phyloP scores from a whole-genome alignment of 78 protist genomes.

The Emiliania huxleyi region DNA sequence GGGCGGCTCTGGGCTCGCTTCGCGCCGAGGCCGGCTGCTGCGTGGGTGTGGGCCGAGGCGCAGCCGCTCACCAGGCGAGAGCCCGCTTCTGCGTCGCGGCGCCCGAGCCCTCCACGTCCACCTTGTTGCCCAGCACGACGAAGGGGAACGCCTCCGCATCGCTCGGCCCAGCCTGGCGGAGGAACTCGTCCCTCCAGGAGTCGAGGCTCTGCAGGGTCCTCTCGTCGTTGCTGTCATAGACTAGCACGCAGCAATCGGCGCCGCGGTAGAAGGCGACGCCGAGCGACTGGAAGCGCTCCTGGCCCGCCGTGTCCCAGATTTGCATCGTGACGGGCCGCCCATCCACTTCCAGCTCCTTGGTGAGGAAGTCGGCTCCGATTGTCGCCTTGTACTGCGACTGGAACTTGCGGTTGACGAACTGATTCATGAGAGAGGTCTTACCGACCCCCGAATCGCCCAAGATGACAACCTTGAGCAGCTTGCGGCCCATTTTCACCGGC shows the following conservation, averaged over 20 bases:
- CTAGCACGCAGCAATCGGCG: slow-evolving; percentile 96
- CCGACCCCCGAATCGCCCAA: slow-evolving; percentile 92
- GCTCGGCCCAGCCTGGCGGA: slow-evolving; percentile 91
- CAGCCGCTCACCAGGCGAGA: slow-evolving; percentile 90
- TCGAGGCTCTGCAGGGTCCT: slow-evolving; percentile 94
- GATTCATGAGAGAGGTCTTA: slow-evolving; percentile 95
- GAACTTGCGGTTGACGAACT: slow-evolving; percentile 95
- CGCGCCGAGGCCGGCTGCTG: not conserved
- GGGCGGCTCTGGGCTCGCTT: not conserved
- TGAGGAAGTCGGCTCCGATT: slow-evolving; percentile 99
- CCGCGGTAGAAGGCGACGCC: slow-evolving; percentile 99
- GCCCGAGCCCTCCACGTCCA: slow-evolving; percentile 75
- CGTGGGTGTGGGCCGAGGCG: too few relatives aligned
- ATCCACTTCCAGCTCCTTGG: slow-evolving; percentile 94
- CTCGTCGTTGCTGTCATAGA: slow-evolving; percentile 92
- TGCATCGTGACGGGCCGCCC: slow-evolving; percentile 96
- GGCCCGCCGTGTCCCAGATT: slow-evolving; percentile 97
- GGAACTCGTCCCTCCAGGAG: slow-evolving; percentile 98
- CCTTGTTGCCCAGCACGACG: slow-evolving; percentile 97
- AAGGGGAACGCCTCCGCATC: slow-evolving; percentile 96
- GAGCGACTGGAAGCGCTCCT: slow-evolving; percentile 97
- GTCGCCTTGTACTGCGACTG: slow-evolving; percentile 97
- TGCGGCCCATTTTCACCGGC: too few relatives aligned
- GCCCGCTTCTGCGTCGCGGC: slow-evolving; percentile 78
- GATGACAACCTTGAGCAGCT: slow-evolving; percentile 88